Evolutionary conservation across 768 basidiomycete species (phyloP), one percentile per base, ranked within the genome.

Genomic region (Trametes cubensis): DNA sequence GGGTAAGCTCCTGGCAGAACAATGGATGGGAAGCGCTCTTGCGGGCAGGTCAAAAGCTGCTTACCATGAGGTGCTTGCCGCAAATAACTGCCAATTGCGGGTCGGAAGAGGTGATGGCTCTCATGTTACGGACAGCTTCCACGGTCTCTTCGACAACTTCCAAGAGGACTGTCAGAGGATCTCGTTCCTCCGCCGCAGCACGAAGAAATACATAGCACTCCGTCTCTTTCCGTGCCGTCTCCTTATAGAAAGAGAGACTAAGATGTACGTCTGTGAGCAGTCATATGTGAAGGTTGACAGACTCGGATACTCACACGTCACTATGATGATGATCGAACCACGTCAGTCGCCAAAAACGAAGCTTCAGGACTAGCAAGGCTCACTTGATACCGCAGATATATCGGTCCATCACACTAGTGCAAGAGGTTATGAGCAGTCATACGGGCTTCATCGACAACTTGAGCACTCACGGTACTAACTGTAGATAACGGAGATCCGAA

Each of bases 401-500:
- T 20, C n/a, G 50, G 8, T 56, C 42, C 23, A 30, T 51, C 25
- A 2, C 26, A 44, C 23, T 45, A 10, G 11, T 34, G 26, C 42
- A 18, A 26, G 21, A 8, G 25, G 3, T 2, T 46, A 1, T 26
- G 2, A 21, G 34, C 10, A 34, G 34, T n/a, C n/a, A n/a, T n/a
- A n/a, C n/a, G n/a, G n/a, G n/a, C n/a, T n/a, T n/a, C n/a, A n/a
- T n/a, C n/a, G n/a, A n/a, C n/a, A n/a, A n/a, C n/a, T n/a, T n/a
- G n/a, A n/a, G n/a, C 28, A 60, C 68, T 62, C 46, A 69, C 70
- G 78, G 79, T 42, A 80, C 61, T n/a, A 73, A 71, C 60, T 79
- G 79, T 17, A 75, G 69, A 45, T 77, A 80, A 6, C 67, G 53
- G 18, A 18, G 23, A 25, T 63, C 26, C 11, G 65, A 51, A 1